Evolutionary conservation across 2,329 filamentous ascomycete species (phyloP), one percentile per base, ranked within the genome.

Genomic region (Trichoderma cornu-damae): DNA sequence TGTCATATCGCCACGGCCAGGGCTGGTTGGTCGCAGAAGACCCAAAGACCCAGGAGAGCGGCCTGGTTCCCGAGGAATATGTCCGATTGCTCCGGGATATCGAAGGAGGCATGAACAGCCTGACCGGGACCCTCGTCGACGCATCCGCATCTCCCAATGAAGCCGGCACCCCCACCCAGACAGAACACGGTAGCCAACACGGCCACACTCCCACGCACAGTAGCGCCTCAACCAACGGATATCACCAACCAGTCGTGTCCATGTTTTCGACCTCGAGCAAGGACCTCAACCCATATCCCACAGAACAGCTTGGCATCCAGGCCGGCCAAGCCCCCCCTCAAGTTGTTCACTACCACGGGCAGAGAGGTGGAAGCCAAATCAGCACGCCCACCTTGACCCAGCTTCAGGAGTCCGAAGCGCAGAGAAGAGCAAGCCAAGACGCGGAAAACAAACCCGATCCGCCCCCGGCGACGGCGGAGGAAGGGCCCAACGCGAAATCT

Each of bases 21-120:
- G 94, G 94, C 56, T 99, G 94, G 94, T 80, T 99, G 51, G 94
- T 99, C 22, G 94, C 94, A 3, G 90, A 96, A 74, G 94, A 99
- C 67, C 92, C 93, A 11, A 92, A 90, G 71, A 96, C 91, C 1
- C 90, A 85, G 63, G 94, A 99, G 74, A 96, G 90, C 67, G 94
- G 94, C 1, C 79, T 99, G 34, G 94, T 99, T 1, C 94, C 94
- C 0, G 94, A 99, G 72, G 92, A 95, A 72, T 99, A 97, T 69
- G 94, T 99, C 40, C 86, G 94, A 14, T 77, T 99, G 44, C 79
- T 99, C 60, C 85, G 91, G 47, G 91, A 97, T 67, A 96, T 97
- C 56, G 91, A 96, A 70, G 92, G 92, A 18, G 93, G 91, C 32
- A 85, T 92, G 77, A 88, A 82, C 60, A 89, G 87, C 66, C 71